Evolutionary conservation across 129 eudicot genomes (phyloP).

Genomic region (Kitagawia praeruptora): DNA sequence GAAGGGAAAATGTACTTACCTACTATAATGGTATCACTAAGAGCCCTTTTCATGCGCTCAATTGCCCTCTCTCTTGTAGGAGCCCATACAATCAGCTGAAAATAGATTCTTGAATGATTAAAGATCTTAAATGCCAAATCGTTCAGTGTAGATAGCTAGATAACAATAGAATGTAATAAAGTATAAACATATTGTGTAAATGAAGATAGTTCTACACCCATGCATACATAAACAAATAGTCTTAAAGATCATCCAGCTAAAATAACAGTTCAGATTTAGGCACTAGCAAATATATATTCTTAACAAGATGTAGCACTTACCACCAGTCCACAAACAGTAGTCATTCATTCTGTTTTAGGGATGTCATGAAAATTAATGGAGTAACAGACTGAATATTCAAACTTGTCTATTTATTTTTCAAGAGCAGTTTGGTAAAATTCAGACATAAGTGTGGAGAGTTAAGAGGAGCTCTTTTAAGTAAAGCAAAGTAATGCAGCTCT

Average conservation of each 20-base stretch:
- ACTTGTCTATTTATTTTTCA: not conserved
- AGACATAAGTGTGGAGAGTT: not conserved
- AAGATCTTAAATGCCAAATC: not conserved
- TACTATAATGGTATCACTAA: slow-evolving; percentile 72
- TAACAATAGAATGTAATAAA: not conserved
- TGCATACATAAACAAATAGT: not conserved
- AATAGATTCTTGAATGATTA: not conserved
- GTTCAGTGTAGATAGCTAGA: not conserved
- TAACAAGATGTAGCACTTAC: not conserved
- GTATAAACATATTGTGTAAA: not conserved
- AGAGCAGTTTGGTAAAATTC: not conserved
- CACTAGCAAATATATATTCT: not conserved
- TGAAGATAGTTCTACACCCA: not conserved
- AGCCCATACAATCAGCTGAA: slow-evolving; percentile 95
- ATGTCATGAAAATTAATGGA: not conserved
- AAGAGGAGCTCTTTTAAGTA: not conserved
- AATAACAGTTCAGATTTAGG: not conserved
- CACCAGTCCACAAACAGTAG: not conserved
- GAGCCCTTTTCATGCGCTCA: slow-evolving; percentile 98
- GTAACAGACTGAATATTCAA: not conserved
- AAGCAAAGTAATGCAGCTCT: not conserved
- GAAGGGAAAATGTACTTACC: slow-evolving; percentile 26
- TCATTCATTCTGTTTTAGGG: not conserved
- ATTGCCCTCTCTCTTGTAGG: slow-evolving; percentile 97
- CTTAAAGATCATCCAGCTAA: not conserved